A percentile compares a stretch with the other conserved stretches of the same genome.
phyloP scores from a whole-genome alignment of 2,329 filamentous ascomycete species.

The Colletotrichum costaricense region DNA sequence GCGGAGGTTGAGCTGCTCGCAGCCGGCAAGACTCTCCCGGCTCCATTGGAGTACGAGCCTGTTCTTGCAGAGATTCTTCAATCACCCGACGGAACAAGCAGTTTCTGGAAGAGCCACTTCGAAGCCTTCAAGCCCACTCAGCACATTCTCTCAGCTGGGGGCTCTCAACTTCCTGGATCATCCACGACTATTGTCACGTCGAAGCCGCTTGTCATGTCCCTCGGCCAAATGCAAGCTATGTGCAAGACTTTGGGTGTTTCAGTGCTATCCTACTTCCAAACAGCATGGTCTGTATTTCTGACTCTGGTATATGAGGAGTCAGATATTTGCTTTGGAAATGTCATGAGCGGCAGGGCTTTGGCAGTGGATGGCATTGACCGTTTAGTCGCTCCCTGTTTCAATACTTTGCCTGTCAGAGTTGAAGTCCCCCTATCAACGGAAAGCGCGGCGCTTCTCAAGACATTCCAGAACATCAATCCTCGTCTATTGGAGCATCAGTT shows the following conservation, averaged over 20 bases:
- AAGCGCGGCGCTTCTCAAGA: conserved; percentile 68
- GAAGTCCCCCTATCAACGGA: conserved; percentile 59
- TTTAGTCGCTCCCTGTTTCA: conserved; percentile 92
- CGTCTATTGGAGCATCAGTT: conserved; percentile 77
- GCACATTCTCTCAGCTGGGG: not conserved
- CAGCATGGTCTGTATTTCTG: conserved; percentile 77
- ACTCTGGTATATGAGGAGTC: conserved; percentile 62
- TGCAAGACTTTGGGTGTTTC: conserved; percentile 68
- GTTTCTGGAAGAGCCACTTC: conserved; percentile 75
- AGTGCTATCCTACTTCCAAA: conserved; percentile 75
- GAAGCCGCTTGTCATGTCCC: conserved; percentile 40
- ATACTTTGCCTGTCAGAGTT: conserved; percentile 81
- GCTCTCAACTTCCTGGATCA: too few relatives aligned
- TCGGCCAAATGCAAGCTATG: conserved; percentile 59
- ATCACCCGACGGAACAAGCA: conserved; percentile 59
- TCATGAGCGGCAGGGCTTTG: conserved; percentile 81
- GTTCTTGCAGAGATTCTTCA: conserved; percentile 72
- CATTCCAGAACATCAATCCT: conserved; percentile 71
- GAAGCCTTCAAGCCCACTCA: conserved; percentile 54
- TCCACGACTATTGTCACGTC: not conserved
- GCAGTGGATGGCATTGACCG: conserved; percentile 73
- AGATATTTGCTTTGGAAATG: conserved; percentile 89
- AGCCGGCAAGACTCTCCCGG: conserved; percentile 55
- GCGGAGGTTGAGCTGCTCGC: conserved; percentile 75
- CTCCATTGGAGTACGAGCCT: conserved; percentile 65